Evolutionary conservation across 345 rosid species (phyloP).

Genomic region (Eucalyptus polybractea): DNA sequence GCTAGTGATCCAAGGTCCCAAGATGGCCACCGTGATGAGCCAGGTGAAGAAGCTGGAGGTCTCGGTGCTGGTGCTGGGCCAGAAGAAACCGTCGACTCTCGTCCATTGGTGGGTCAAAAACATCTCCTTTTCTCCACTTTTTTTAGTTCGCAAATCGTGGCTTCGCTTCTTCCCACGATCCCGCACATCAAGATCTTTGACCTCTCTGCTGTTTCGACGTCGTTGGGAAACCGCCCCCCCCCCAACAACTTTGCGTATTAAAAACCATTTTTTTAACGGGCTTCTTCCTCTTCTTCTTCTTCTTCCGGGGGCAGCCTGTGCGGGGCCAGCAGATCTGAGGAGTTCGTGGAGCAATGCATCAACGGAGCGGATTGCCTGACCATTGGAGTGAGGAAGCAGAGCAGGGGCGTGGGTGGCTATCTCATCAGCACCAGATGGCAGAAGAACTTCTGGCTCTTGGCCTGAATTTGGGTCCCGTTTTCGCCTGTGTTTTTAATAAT

Average conservation of each 20-base stretch:
- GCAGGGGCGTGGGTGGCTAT: conserved; percentile 74
- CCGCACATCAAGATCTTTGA: background rate
- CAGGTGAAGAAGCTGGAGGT: conserved; percentile 95
- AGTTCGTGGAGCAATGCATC: conserved; percentile 76
- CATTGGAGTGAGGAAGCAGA: conserved; percentile 86
- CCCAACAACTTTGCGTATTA: background rate
- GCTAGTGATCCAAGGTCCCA: conserved; percentile 87
- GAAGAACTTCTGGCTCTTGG: conserved; percentile 96
- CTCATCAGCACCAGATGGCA: conserved; percentile 87
- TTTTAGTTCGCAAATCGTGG: background rate
- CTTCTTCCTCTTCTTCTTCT: background rate
- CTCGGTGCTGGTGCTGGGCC: conserved; percentile 80
- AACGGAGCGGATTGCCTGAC: conserved; percentile 68
- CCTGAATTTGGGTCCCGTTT: conserved; percentile 5
- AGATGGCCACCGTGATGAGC: conserved; percentile 62
- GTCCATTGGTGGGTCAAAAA: conserved; percentile 38
- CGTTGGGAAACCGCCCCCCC: background rate
- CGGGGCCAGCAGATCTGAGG: conserved; percentile 61
- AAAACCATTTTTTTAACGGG: background rate
- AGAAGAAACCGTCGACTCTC: conserved; percentile 52
- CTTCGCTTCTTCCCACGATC: background rate
- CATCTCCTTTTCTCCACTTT: background rate
- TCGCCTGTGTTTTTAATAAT: background rate
- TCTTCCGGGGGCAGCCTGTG: conserved; percentile 31
- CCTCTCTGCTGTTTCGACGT: background rate